Percentiles rank a stretch among this genome's conserved stretches.
These are phyloP conservation scores for Scheffersomyces titani DNA, from an alignment of 1,139 yeast species.

Conservation along the genomic window DNA sequence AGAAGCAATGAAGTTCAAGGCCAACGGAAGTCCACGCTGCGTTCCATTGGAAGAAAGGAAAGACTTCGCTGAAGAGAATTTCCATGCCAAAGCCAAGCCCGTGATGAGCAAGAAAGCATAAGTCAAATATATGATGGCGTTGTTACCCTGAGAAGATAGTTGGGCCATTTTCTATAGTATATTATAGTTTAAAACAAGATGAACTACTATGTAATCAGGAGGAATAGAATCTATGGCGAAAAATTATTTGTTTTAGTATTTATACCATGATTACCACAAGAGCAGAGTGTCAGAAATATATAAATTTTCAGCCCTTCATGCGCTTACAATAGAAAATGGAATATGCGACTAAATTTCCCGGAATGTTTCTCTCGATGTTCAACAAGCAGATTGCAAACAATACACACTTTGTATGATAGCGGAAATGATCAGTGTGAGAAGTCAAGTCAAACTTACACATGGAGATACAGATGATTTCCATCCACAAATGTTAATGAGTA, in stretches of 20 bases:
- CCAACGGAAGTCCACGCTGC: conserved; percentile 76
- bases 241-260: neutral
- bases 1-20: conserved; percentile 84
- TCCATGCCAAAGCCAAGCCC: conserved; percentile 61
- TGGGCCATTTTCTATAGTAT: conserved; percentile 18
- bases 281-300: neutral
- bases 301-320: neutral
- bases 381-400: neutral
- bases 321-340: neutral
- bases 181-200: neutral
- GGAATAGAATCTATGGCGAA: neutral
- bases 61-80: conserved; percentile 46
- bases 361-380: neutral
- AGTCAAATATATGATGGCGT: conserved; percentile 77
- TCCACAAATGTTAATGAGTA: neutral
- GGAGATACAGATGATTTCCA: neutral
- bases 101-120: conserved; percentile 66
- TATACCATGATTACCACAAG: neutral
- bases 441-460: neutral
- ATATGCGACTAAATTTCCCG: neutral
- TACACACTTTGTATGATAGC: no score
- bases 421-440: no score
- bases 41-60: conserved; percentile 80
- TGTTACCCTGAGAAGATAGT: conserved; percentile 47
- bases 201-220: neutral